These are phyloP conservation scores for Serendipita sp. DNA, from an alignment of 768 basidiomycete species.

Conservation along the genomic window DNA sequence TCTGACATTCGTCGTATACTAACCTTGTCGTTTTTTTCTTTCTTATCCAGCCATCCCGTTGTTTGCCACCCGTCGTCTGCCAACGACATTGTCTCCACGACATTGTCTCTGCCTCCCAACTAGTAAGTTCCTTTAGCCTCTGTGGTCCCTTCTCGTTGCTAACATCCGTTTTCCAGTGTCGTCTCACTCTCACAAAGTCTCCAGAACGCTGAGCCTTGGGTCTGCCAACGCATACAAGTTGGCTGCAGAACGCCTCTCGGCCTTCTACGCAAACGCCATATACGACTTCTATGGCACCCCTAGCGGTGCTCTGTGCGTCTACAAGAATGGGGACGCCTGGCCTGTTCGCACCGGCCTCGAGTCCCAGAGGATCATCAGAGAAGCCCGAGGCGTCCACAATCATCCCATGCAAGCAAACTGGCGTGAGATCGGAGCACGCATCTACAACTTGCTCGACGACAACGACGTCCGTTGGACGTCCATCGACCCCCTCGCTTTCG, in stretches of 20 bases:
- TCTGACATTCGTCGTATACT: too few relatives aligned
- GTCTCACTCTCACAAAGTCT: too few relatives aligned
- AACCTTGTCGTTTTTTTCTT: too few relatives aligned
- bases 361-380: conserved; percentile 5
- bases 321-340: conserved; percentile 8
- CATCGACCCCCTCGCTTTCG: conserved; percentile 14
- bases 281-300: conserved; percentile 6
- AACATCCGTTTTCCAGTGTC: too few relatives aligned
- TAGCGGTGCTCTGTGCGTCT: conserved; percentile 9
- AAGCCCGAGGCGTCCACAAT: conserved; percentile 13
- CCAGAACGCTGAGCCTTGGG: too few relatives aligned
- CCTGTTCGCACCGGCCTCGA: background rate
- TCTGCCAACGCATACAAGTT: too few relatives aligned
- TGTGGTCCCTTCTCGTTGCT: too few relatives aligned
- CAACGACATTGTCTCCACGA: too few relatives aligned
- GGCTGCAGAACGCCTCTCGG: background rate
- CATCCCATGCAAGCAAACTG: conserved; percentile 19
- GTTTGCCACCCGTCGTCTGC: too few relatives aligned
- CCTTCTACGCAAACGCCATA: background rate
- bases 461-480: conserved; percentile 11
- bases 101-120: too few relatives aligned
- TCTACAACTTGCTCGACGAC: conserved; percentile 14
- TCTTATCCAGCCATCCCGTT: too few relatives aligned
- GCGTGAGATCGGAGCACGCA: conserved; percentile 13
- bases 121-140: too few relatives aligned